A percentile compares a stretch with the other conserved stretches of the same genome.
Conservation (phyloP, 2,329 filamentous ascomycete species). For the Botrytis fragariae region DNA sequence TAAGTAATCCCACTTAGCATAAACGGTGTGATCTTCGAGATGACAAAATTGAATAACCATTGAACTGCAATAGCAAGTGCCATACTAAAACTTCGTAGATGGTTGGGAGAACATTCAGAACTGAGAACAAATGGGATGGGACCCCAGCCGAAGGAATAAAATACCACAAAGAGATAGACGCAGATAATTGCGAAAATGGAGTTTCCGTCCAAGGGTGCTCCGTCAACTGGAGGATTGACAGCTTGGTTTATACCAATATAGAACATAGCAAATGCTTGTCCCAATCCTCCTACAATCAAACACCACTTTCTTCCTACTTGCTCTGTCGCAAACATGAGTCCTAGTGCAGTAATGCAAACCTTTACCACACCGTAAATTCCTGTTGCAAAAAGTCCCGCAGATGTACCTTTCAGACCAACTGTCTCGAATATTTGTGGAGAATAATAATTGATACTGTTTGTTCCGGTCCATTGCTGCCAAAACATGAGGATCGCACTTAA, state of each 20-base stretch:
- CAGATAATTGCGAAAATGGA: constrained; percentile 64
- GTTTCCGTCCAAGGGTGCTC: constrained; percentile 21
- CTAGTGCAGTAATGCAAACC: constrained; percentile 58
- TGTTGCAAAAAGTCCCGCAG: constrained; percentile 64
- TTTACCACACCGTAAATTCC: constrained; percentile 71
- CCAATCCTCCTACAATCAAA: constrained; percentile 54
- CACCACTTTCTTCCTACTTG: constrained; percentile 59
- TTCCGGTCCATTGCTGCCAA: constrained; percentile 67
- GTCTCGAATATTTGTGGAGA: constrained; percentile 65
- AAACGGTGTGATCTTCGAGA: constrained; percentile 46
- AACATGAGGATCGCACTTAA: constrained; percentile 49
- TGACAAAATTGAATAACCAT: constrained; percentile 71
- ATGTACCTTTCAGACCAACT: constrained; percentile 58
- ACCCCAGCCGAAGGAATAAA: constrained; percentile 68
- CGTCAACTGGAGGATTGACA: constrained; percentile 47
- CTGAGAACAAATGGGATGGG: constrained; percentile 70
- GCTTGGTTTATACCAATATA: constrained; percentile 60
- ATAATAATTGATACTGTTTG: constrained; percentile 55
- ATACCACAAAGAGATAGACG: constrained; percentile 67
- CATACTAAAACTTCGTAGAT: constrained; percentile 50
- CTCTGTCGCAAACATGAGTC: constrained; percentile 63
- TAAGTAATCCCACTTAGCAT: constrained; percentile 32
- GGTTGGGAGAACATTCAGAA: constrained; percentile 60
- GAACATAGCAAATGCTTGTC: constrained; percentile 59
- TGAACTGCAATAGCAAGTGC: constrained; percentile 64